Base-by-base conservation (phyloP, 2,329 filamentous ascomycete genomes). In the Penicillium sp. region DNA sequence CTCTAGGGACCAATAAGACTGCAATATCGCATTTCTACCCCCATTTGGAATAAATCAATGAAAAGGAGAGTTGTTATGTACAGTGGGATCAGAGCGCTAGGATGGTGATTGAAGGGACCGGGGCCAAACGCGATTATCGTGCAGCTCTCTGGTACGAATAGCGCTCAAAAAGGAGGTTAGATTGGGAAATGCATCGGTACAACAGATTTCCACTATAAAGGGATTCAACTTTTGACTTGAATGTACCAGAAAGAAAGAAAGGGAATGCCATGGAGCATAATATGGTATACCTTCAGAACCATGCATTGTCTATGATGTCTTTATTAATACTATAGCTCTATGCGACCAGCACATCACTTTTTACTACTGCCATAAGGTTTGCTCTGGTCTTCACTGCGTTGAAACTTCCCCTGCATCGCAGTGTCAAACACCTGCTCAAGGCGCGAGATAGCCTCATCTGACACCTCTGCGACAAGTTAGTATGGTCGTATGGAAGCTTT, bases 391-490 rank as follows among this genome's bases (percentile, higher is more conserved):
- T 65, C 57, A 50, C 67, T 75, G n/a, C 68, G 67, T 48, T 69
- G 62, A 53, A 68, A 72, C 7, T 69, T 57, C 1, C 73, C 72
- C 44, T 67, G 71, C 49, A 76, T 47, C 3, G 71, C 74, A 19
- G 60, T 65, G 45, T 75, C 73, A 66, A 90, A 88, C 5, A 87
- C 78, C 49, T 77, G 74, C 57, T 83, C 81, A 31, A 90, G 71
- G 54, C 78, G 78, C 24, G 76, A 70, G 46, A 92, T 76, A 2
- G 88, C 84, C 64, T 86, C 84, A 1, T 87, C 84, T 16, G 85
- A 86, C 61, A 90, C 87, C 79, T 93, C 74, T 77, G 63, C 57
- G 42, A 61, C 42, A 58, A 24, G 62, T 74, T 58, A 74, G 68
- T 55, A 47, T 44, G 11, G 49, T 46, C 14, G 13, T 35, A 27